These are phyloP conservation scores for Canna indica DNA, from an alignment of 176 grass and related monocot species.

Conservation along the genomic window DNA sequence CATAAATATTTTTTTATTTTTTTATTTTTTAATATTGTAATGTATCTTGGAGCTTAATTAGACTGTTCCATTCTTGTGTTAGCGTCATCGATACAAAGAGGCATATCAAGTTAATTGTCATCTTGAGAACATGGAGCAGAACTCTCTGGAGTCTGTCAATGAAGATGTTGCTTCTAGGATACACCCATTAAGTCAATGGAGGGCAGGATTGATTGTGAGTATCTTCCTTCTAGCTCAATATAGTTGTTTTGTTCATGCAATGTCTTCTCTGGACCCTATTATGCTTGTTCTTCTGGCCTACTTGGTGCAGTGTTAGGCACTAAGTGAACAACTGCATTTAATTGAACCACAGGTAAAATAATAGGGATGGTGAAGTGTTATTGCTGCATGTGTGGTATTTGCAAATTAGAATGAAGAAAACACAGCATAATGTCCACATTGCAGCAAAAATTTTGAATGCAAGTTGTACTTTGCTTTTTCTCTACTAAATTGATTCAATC, in stretches of 20 bases:
- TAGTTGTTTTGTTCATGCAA: not conserved
- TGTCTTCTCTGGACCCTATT: slow-evolving; percentile 7
- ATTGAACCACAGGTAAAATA: not conserved
- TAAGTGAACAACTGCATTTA: not conserved
- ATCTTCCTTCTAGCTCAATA: slow-evolving; percentile 7
- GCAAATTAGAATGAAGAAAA: not conserved
- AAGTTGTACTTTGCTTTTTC: not conserved
- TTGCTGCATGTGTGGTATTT: not conserved
- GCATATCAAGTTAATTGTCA: slow-evolving; percentile 64
- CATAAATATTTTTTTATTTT: slow-evolving; percentile 1
- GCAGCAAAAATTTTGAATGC: too few species aligned
- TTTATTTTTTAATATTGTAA: too few species aligned
- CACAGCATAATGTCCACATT: not conserved
- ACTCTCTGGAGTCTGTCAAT: slow-evolving; percentile 30
- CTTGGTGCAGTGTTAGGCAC: not conserved
- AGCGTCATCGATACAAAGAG: slow-evolving; percentile 72
- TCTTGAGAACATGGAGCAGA: slow-evolving; percentile 61
- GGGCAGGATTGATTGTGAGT: slow-evolving; percentile 84
- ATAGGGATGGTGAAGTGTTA: not conserved
- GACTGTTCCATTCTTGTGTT: slow-evolving; percentile 24
- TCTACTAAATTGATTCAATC: not conserved
- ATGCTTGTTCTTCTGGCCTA: slow-evolving; percentile 3
- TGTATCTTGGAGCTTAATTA: slow-evolving; percentile 4
- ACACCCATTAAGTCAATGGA: slow-evolving; percentile 51
- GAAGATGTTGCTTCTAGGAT: slow-evolving; percentile 52